A percentile compares a stretch with the other conserved stretches of the same genome.
These are phyloP conservation scores for Staphylotrichum longicolle DNA, from an alignment of 495 filamentous ascomycete species.

Conservation along the genomic window DNA sequence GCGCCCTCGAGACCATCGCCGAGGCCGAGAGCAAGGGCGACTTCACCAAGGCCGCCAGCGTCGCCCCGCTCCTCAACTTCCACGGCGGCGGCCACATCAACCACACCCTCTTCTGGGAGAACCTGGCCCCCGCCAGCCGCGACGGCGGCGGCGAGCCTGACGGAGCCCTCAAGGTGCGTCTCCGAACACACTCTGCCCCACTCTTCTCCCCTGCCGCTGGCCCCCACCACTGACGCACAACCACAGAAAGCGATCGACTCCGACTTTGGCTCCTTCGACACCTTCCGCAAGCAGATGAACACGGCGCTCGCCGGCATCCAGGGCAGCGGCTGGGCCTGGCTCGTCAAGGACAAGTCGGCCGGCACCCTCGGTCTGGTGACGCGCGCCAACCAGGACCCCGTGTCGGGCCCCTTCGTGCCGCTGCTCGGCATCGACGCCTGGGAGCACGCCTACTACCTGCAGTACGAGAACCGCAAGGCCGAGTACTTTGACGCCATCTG, in stretches of 20 bases:
- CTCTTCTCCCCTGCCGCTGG: background rate
- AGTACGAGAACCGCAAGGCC: conserved; percentile 98
- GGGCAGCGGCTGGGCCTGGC: conserved; percentile 94
- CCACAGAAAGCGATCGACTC: conserved; percentile 64
- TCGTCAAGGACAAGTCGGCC: conserved; percentile 88
- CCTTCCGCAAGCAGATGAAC: conserved; percentile 82
- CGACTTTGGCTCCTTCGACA: conserved; percentile 72
- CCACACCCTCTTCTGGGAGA: conserved; percentile 97
- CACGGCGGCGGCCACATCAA: conserved; percentile 95
- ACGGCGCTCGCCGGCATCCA: conserved; percentile 82
- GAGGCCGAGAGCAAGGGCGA: conserved; percentile 58
- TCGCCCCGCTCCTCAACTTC: conserved; percentile 92
- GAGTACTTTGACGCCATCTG: conserved; percentile 97
- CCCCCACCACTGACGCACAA: background rate
- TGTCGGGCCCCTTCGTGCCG: conserved; percentile 71
- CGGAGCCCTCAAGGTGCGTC: conserved; percentile 46
- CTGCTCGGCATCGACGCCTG: conserved; percentile 87
- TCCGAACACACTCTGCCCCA: background rate
- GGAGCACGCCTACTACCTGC: conserved; percentile 71
- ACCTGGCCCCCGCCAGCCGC: conserved; percentile 72
- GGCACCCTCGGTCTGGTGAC: conserved; percentile 75
- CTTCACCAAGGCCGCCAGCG: conserved; percentile 67
- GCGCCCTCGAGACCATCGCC: conserved; percentile 57
- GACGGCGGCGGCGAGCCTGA: conserved; percentile 73
- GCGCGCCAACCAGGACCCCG: conserved; percentile 80